These are phyloP conservation scores for Sphagnurus paluster DNA, from an alignment of 1,284 basidiomycete genomes.

Conservation along the genomic window DNA sequence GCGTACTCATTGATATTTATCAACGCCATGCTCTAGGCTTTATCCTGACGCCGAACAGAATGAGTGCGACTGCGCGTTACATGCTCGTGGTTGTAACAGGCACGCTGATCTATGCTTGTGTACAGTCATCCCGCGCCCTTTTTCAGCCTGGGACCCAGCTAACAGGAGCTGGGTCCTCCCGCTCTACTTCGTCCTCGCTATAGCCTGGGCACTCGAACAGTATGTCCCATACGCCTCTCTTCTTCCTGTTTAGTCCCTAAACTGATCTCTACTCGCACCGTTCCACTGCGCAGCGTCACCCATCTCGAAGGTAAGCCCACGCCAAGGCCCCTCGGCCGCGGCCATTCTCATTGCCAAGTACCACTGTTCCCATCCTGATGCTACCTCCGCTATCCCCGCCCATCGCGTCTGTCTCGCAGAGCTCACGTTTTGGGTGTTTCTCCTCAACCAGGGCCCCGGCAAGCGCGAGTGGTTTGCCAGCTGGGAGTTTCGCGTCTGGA, in stretches of 20 bases:
- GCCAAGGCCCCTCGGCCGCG: background rate
- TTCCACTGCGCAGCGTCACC: conserved; percentile 53
- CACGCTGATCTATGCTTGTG: too few relatives aligned
- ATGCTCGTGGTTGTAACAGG: too few relatives aligned
- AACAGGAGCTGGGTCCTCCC: conserved; percentile 60
- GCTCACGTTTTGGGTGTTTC: conserved; percentile 75
- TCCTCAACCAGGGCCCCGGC: conserved; percentile 67
- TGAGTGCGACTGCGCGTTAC: conserved; percentile 36
- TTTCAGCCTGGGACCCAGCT: conserved; percentile 42
- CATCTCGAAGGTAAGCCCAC: conserved; percentile 67
- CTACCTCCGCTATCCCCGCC: too few relatives aligned
- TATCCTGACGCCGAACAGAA: conserved; percentile 31
- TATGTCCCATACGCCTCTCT: conserved; percentile 33
- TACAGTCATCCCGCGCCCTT: conserved; percentile 60
- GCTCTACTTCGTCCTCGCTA: conserved; percentile 63
- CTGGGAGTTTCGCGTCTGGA: conserved; percentile 64
- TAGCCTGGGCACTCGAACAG: conserved; percentile 74
- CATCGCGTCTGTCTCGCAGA: conserved; percentile 55
- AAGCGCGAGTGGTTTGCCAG: conserved; percentile 72
- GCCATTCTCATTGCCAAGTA: background rate
- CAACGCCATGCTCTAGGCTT: conserved; percentile 42
- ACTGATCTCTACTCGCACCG: too few relatives aligned
- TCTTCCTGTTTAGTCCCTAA: too few relatives aligned
- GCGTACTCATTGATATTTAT: background rate
- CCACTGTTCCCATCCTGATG: too few relatives aligned